Conservation (phyloP, 1,284 basidiomycete genomes). For the Apiotrichum veenhuisii region DNA sequence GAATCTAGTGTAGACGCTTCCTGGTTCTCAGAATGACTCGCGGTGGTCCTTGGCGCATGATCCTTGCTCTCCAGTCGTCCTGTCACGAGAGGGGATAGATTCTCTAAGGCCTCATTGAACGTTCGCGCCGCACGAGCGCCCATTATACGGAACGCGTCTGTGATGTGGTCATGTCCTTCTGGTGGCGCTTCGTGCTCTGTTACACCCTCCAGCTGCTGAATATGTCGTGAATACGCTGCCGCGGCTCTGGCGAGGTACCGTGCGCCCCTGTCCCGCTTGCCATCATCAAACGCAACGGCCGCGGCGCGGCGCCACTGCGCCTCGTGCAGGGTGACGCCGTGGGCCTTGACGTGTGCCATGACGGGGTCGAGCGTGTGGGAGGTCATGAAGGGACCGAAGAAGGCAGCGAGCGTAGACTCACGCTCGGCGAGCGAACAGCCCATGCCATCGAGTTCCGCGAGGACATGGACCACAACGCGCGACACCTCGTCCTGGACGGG, state of each 20-base stretch:
- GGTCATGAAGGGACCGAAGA: not conserved
- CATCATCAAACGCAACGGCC: not conserved
- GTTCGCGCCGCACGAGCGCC: not conserved
- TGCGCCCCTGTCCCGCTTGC: not conserved
- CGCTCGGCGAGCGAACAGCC: not conserved
- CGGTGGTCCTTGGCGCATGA: too few species aligned
- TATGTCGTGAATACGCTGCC: not conserved
- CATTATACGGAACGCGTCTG: not conserved
- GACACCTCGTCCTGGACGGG: not conserved
- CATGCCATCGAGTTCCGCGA: not conserved
- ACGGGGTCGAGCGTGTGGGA: not conserved
- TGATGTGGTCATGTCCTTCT: too few species aligned
- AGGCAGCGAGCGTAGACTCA: not conserved
- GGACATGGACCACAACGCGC: not conserved
- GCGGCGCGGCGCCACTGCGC: not conserved
- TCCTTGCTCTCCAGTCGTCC: not conserved
- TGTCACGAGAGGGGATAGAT: not conserved
- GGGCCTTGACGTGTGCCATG: not conserved
- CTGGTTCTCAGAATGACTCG: too few species aligned
- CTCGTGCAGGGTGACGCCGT: not conserved
- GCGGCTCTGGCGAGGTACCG: not conserved
- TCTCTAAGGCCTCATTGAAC: not conserved
- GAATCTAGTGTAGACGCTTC: not conserved
- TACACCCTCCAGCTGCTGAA: too few species aligned
- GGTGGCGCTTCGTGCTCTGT: too few species aligned